These are phyloP conservation scores for Guyanaporus albipodus DNA, from an alignment of 768 basidiomycete species.

Conservation along the genomic window DNA sequence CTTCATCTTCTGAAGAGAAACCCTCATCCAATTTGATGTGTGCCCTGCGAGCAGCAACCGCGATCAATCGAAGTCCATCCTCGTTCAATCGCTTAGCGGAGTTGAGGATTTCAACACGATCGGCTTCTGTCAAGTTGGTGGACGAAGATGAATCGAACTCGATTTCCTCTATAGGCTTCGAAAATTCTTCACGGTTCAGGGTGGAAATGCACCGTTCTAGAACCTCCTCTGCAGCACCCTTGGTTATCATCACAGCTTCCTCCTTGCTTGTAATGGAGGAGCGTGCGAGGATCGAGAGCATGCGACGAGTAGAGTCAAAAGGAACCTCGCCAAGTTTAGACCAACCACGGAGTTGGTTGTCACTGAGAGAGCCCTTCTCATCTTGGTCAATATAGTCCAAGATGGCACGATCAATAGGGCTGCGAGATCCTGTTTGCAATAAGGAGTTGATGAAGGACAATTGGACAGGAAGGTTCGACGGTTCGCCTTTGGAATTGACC, in stretches of 20 bases:
- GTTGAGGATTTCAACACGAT: constrained; percentile 23
- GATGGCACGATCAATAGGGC: constrained; percentile 34
- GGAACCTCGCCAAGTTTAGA: constrained; percentile 33
- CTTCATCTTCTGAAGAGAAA: constrained; percentile 25
- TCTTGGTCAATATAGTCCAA: constrained; percentile 23
- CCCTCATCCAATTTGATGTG: constrained; percentile 12
- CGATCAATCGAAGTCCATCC: constrained; percentile 30
- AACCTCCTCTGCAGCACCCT: constrained; percentile 33
- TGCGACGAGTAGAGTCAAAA: constrained; percentile 35
- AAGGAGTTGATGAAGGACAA: constrained; percentile 32
- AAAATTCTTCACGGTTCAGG: constrained; percentile 17
- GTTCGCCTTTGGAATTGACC: constrained; percentile 19
- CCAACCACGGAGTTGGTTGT: constrained; percentile 19
- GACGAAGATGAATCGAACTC: constrained; percentile 18
- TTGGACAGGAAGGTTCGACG: constrained; percentile 23
- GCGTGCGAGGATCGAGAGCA: constrained; percentile 35
- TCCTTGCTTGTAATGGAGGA: constrained; percentile 2
- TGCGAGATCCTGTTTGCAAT: constrained; percentile 34
- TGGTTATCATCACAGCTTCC: constrained; percentile 28
- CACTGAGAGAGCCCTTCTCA: constrained; percentile 9
- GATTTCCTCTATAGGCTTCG: constrained; percentile 8
- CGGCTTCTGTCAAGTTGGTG: constrained; percentile 13
- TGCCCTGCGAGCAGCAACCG: constrained; percentile 24
- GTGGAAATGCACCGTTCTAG: constrained; percentile 26
- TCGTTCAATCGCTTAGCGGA: constrained; percentile 29